These are phyloP conservation scores for Zygosaccharomyces sapae DNA, from an alignment of 1,139 yeast genomes.

Conservation along the genomic window DNA sequence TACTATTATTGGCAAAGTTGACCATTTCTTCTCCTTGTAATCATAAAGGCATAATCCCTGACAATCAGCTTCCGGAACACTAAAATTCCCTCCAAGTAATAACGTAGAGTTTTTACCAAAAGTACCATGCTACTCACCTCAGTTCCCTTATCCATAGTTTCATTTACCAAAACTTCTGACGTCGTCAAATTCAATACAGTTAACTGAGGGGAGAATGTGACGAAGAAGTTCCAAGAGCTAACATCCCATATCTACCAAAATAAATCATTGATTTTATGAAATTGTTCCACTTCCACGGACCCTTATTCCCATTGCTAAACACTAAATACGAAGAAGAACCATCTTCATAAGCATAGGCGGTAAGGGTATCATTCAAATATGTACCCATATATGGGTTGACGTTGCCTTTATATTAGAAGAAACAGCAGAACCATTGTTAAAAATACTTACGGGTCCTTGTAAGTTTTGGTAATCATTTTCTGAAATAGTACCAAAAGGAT, in stretches of 20 bases:
- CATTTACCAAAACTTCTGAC: slow-evolving; percentile 19
- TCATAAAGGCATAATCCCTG: slow-evolving; percentile 66
- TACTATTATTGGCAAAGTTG: slow-evolving; percentile 40
- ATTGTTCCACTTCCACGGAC: slow-evolving; percentile 19
- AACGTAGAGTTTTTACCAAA: slow-evolving; percentile 48
- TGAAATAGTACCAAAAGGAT: slow-evolving; percentile 39
- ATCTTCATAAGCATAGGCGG: slow-evolving; percentile 31
- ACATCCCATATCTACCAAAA: slow-evolving; percentile 17
- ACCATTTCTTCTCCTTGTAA: slow-evolving; percentile 53
- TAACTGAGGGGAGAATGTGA: slow-evolving; percentile 13
- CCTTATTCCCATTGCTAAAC: slow-evolving; percentile 7
- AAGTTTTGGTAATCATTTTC: slow-evolving; percentile 14
- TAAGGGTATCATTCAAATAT: slow-evolving; percentile 26
- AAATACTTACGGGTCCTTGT: slow-evolving; percentile 20
- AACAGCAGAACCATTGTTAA: slow-evolving; percentile 8
- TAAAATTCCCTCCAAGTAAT: slow-evolving; percentile 74
- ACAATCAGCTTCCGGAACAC: slow-evolving; percentile 60
- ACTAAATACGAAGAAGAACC: slow-evolving; percentile 43
- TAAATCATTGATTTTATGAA: slow-evolving; percentile 19
- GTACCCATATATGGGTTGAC: slow-evolving; percentile 24
- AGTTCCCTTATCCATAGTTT: slow-evolving; percentile 33
- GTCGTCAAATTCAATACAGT: slow-evolving; percentile 25
- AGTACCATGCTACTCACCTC: slow-evolving; percentile 52
- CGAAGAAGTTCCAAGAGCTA: slow-evolving; percentile 23
- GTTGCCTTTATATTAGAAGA: slow-evolving; percentile 3